Base-by-base conservation (phyloP, 768 basidiomycete species). In the Ephemerocybe angulata region DNA sequence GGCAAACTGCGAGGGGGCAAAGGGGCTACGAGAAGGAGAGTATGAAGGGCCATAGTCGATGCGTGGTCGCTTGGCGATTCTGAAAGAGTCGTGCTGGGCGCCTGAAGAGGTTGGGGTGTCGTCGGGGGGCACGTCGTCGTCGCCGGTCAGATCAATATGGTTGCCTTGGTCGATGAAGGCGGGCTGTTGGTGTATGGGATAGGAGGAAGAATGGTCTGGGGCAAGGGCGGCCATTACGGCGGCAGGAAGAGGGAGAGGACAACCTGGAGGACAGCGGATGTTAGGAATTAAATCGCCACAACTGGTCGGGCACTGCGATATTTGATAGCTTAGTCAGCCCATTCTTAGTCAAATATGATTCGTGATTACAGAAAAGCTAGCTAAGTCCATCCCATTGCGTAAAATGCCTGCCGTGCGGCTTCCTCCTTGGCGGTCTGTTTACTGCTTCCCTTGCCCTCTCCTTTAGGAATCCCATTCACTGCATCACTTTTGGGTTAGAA, bases 361-460 rank as follows among this genome's bases (percentile, higher is more conserved):
- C 8, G 8, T 17, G 33, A 35, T 35, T 35, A 35, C 17, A 35
- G 17, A 8, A 35, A 17, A 35, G 33, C 33, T 35, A 25, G 19
- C 55, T 62, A 76, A 35, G 82, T 81, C 88, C 88, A 90, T 30
- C 88, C 88, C 86, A 90, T 85, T 8, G 80, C 77, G 62, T 82
- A 80, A 69, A 81, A 88, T 8, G 88, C 88, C 60, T 82, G 73
- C 54, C 80, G 76, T 17, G 88, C 88, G 0, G 88, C 88, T 53
- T 86, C 85, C 62, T 90, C 88, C 67, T 89, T 90, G 6, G 88
- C 88, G 1, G 81, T 69, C 63, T 90, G 88, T 67, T 90, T 90
- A 66, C 76, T 86, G 50, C 76, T 72, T 27, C 87, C 86, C n/a
- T 65, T 67, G 1, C 88, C 89, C 47, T 73, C 68, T 11, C 88